Conservation (phyloP, 2,329 filamentous ascomycete genomes). For the Akanthomyces muscarius region DNA sequence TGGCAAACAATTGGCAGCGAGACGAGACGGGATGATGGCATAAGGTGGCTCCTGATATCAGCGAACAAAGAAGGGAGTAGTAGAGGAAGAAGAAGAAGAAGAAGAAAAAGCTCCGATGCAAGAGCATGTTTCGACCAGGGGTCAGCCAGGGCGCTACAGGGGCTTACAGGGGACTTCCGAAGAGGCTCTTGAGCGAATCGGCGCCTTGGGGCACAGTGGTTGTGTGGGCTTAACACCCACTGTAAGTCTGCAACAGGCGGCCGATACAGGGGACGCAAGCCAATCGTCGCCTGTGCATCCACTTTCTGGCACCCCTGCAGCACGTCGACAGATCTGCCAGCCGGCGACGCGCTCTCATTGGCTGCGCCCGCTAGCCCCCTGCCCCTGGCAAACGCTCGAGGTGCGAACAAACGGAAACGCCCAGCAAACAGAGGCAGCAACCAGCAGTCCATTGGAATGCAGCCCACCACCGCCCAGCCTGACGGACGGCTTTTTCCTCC, state of each 20-base stretch:
- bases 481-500: background rate
- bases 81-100: too few relatives aligned
- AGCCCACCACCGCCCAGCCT: background rate
- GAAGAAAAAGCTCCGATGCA: background rate
- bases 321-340: slow-evolving; percentile 9
- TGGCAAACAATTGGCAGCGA: background rate
- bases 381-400: background rate
- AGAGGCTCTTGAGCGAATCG: background rate
- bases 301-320: slow-evolving; percentile 1
- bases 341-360: background rate
- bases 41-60: background rate
- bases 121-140: slow-evolving; percentile 2
- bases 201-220: background rate
- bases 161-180: background rate
- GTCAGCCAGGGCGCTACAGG: background rate
- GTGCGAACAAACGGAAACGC: background rate
- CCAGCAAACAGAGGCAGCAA: background rate
- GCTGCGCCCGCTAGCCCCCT: background rate
- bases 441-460: background rate
- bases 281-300: background rate
- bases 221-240: too few relatives aligned
- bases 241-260: background rate
- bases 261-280: background rate
- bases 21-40: background rate
- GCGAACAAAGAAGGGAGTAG: too few relatives aligned